phyloP scores from a whole-genome alignment of 305 asterid genomes.

The Galium porrigens region DNA sequence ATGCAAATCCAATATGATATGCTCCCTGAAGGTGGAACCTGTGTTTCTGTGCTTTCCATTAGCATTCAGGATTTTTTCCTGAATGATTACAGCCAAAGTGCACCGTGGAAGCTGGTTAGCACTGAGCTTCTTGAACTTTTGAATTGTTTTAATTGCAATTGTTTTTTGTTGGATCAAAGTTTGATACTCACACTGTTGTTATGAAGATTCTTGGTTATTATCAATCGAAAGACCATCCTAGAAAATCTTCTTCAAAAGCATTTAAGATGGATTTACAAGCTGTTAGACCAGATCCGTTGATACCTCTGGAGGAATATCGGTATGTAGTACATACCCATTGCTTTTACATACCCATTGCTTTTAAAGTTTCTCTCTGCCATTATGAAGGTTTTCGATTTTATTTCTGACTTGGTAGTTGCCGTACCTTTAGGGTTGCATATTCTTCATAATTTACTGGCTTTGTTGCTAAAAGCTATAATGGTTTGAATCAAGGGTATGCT shows the following conservation, averaged over 20 bases:
- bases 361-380: conserved; percentile 9
- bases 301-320: conserved; percentile 86
- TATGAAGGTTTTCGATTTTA: conserved; percentile 11
- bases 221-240: conserved; percentile 63
- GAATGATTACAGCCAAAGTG: conserved; percentile 55
- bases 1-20: conserved; percentile 50
- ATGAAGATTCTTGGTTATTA: conserved; percentile 73
- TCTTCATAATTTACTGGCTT: not conserved
- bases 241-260: conserved; percentile 61
- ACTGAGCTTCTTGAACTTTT: not conserved
- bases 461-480: not conserved
- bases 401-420: not conserved
- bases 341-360: not conserved
- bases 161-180: conserved; percentile 12
- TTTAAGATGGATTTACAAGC: conserved; percentile 70
- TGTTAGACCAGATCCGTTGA: conserved; percentile 81
- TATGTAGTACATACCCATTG: conserved; percentile 12
- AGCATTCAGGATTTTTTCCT: conserved; percentile 48
- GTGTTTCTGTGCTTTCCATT: conserved; percentile 50
- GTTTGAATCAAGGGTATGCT: not conserved
- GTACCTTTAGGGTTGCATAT: not conserved
- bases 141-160: conserved; percentile 3
- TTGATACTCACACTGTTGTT: conserved; percentile 23
- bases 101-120: conserved; percentile 92
- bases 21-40: conserved; percentile 60